Percentiles rank a stretch among this genome's conserved stretches.
These are phyloP conservation scores for Blakeslea trispora DNA, from an alignment of 371 early-diverging fungal genomes.

Conservation along the genomic window DNA sequence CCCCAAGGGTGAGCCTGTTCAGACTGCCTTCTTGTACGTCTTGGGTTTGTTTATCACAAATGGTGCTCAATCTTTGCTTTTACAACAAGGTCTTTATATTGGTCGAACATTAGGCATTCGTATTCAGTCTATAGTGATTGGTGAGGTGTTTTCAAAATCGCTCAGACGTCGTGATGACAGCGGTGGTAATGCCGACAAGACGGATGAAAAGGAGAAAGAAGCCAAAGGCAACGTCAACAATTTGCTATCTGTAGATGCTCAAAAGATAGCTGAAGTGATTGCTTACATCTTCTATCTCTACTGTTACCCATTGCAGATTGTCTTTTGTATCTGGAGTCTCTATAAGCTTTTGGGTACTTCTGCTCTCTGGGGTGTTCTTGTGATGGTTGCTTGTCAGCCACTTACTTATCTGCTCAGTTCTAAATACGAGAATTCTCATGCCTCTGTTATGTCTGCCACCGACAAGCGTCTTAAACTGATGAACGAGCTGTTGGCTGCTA, in stretches of 20 bases:
- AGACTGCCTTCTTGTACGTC: constrained; percentile 62
- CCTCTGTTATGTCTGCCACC: constrained; percentile 56
- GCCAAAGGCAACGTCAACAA: constrained; percentile 51
- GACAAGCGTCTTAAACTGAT: constrained; percentile 68
- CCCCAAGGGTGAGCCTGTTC: constrained; percentile 25
- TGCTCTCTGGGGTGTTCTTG: constrained; percentile 64
- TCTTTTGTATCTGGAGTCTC: constrained; percentile 61
- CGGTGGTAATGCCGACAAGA: constrained; percentile 9
- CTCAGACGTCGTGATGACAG: constrained; percentile 57
- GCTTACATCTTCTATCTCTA: constrained; percentile 63
- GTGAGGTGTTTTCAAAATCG: constrained; percentile 61
- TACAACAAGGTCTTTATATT: constrained; percentile 59
- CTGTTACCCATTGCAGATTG: constrained; percentile 59
- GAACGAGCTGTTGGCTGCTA: constrained; percentile 72
- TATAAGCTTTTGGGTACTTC: constrained; percentile 66
- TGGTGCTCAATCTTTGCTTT: constrained; percentile 43
- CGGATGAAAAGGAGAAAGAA: constrained; percentile 3
- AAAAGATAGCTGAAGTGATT: constrained; percentile 53
- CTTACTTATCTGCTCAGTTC: constrained; percentile 56
- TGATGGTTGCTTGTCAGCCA: constrained; percentile 64
- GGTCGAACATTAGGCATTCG: constrained; percentile 59
- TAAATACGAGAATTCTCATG: constrained; percentile 52
- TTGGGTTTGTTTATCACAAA: constrained; percentile 60
- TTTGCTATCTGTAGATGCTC: constrained; percentile 60
- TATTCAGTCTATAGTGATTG: constrained; percentile 60